Evolutionary conservation across 2,329 filamentous ascomycete species (phyloP).

Genomic region (Pseudovirgaria hyperparasitica): DNA sequence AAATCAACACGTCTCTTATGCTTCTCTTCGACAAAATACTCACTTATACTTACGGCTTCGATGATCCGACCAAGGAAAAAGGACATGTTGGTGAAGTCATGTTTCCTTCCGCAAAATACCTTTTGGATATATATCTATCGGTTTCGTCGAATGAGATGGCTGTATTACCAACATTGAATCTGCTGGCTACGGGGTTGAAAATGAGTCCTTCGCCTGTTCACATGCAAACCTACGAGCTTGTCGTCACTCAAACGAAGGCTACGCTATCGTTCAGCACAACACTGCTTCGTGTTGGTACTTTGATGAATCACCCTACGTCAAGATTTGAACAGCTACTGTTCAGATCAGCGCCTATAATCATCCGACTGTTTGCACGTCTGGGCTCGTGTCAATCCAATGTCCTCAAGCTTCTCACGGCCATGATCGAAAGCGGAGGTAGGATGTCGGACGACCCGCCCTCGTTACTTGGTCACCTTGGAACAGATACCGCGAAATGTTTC

Average conservation of each 20-base stretch:
- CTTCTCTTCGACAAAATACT: constrained; percentile 60
- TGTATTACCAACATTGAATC: constrained; percentile 65
- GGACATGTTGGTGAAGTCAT: constrained; percentile 50
- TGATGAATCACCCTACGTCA: constrained; percentile 49
- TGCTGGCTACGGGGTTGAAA: constrained; percentile 48
- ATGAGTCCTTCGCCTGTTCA: constrained; percentile 14
- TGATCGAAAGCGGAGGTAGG: constrained; percentile 59
- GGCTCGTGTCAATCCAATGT: constrained; percentile 53
- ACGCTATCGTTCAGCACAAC: constrained; percentile 55
- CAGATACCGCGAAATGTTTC: constrained; percentile 73
- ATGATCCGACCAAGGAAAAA: constrained; percentile 39
- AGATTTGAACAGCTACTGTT: constrained; percentile 68
- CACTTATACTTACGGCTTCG: constrained; percentile 60
- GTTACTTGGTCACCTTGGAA: constrained; percentile 77
- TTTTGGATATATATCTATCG: constrained; percentile 66
- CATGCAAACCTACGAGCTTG: too few species aligned
- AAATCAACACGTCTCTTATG: constrained; percentile 56
- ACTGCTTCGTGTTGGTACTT: constrained; percentile 56
- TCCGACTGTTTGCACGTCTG: constrained; percentile 60
- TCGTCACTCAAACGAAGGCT: constrained; percentile 49
- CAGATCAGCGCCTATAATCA: constrained; percentile 63
- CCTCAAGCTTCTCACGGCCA: constrained; percentile 55
- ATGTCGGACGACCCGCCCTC: constrained; percentile 66
- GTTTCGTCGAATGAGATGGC: constrained; percentile 53
- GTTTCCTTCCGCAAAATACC: constrained; percentile 58